Evolutionary conservation across 345 rosid genomes (phyloP).

Genomic region (Bruguiera gymnorhiza): DNA sequence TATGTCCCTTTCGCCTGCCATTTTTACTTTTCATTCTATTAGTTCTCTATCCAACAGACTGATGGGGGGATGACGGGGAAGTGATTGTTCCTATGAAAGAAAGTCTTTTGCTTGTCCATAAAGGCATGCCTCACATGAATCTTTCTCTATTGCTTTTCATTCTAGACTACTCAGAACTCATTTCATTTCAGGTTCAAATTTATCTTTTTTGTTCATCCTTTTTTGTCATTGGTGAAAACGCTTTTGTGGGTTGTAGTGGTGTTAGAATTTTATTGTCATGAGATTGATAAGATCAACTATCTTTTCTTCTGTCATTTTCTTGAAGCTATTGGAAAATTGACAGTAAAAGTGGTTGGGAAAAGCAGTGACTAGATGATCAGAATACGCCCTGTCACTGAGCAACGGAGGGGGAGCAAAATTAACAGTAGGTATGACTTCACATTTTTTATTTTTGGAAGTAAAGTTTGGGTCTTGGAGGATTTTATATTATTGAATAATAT

Average conservation of each 20-base stretch:
- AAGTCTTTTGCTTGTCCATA: slow-evolving; percentile 36
- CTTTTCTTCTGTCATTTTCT: not conserved
- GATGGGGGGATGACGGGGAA: slow-evolving; percentile 56
- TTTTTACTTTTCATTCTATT: not conserved
- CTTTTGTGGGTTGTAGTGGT: not conserved
- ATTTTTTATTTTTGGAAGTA: not conserved
- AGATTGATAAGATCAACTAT: not conserved
- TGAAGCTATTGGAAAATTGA: slow-evolving; percentile 46
- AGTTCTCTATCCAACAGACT: not conserved
- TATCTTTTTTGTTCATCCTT: too few species aligned
- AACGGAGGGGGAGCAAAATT: slow-evolving; percentile 93
- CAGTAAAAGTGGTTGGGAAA: slow-evolving; percentile 60
- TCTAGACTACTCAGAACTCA: too few species aligned
- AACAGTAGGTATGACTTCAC: slow-evolving; percentile 60
- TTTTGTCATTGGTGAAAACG: not conserved
- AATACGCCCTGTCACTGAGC: slow-evolving; percentile 95
- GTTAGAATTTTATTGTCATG: not conserved
- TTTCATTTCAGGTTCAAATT: not conserved
- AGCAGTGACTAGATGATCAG: slow-evolving; percentile 64
- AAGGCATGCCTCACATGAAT: slow-evolving; percentile 35
- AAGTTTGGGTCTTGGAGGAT: too few species aligned
- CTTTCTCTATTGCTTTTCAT: not conserved
- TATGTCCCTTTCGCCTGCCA: slow-evolving; percentile 31
- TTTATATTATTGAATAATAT: too few species aligned
- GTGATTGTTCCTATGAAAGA: slow-evolving; percentile 64